These are phyloP conservation scores for Pseudodiploospora longispora DNA, from an alignment of 2,329 filamentous ascomycete species.

Conservation along the genomic window DNA sequence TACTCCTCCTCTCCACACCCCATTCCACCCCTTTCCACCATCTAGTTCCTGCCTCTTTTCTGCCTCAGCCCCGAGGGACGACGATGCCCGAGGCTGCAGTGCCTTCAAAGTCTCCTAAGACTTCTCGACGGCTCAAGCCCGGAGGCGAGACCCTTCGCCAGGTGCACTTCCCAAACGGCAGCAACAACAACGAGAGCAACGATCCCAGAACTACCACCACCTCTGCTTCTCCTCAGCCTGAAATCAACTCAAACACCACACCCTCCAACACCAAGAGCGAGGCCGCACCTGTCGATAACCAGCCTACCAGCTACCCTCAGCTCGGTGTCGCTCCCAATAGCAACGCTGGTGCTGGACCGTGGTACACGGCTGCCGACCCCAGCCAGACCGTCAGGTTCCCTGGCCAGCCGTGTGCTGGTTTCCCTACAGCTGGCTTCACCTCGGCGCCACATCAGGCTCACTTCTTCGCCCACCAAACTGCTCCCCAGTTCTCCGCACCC, in stretches of 20 bases:
- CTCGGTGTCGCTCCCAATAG: slow-evolving; percentile 16
- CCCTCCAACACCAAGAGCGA: background rate
- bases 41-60: background rate
- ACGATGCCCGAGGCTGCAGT: slow-evolving; percentile 19
- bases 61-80: background rate
- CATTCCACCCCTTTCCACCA: background rate
- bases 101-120: slow-evolving; percentile 22
- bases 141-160: slow-evolving; percentile 21
- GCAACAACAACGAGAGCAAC: slow-evolving; percentile 1
- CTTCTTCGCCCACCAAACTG: slow-evolving; percentile 9
- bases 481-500: slow-evolving; percentile 3
- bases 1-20: background rate
- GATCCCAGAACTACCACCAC: slow-evolving; percentile 2
- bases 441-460: slow-evolving; percentile 4
- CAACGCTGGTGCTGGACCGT: slow-evolving; percentile 16
- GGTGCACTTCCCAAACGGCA: slow-evolving; percentile 21
- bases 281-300: slow-evolving; percentile 5
- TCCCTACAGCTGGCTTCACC: slow-evolving; percentile 8
- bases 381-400: slow-evolving; percentile 21
- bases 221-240: no score
- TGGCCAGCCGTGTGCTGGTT: slow-evolving; percentile 14
- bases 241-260: background rate
- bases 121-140: slow-evolving; percentile 18
- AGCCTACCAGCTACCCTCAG: slow-evolving; percentile 21
- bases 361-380: slow-evolving; percentile 27